Conservation (phyloP, 306 rosid genomes). For the Lathyrus oleraceus region DNA sequence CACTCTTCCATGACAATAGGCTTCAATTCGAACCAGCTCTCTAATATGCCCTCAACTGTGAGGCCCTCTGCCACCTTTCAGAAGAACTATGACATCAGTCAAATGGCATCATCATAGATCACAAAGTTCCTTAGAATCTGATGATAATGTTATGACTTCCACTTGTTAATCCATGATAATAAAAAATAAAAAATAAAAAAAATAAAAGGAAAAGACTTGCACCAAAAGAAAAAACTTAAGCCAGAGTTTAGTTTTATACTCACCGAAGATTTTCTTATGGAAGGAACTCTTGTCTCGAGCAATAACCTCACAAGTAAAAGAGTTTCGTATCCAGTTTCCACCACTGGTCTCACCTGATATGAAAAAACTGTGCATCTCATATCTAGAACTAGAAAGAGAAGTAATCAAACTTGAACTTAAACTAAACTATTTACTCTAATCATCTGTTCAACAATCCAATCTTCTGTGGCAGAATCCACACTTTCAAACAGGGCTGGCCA, state of each 20-base stretch:
- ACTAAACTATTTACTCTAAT: constrained; percentile 29
- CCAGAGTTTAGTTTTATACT: constrained; percentile 1
- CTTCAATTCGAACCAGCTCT: constrained; percentile 70
- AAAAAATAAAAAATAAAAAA: too few relatives aligned
- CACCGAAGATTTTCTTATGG: constrained; percentile 49
- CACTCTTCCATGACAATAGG: constrained; percentile 73
- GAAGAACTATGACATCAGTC: constrained; percentile 45
- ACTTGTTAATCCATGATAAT: constrained; percentile 20
- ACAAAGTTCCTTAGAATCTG: constrained; percentile 32
- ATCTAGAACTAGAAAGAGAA: neutral
- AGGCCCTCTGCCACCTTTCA: constrained; percentile 80
- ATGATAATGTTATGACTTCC: constrained; percentile 11
- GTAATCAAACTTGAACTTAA: neutral
- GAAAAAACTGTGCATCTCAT: constrained; percentile 10
- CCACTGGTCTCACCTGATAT: constrained; percentile 71
- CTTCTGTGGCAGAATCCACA: constrained; percentile 58
- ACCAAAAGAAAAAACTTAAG: neutral
- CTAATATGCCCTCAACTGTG: constrained; percentile 72
- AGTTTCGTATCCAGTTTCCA: constrained; percentile 87
- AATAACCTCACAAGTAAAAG: constrained; percentile 75
- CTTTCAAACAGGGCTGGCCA: constrained; percentile 64
- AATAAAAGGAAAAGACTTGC: neutral
- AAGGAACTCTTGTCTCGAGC: constrained; percentile 65
- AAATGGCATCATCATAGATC: constrained; percentile 27
- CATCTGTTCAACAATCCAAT: constrained; percentile 80